Evolutionary conservation across 768 basidiomycete species (phyloP).

Genomic region (button mushroom (Agaricus bisporus)): DNA sequence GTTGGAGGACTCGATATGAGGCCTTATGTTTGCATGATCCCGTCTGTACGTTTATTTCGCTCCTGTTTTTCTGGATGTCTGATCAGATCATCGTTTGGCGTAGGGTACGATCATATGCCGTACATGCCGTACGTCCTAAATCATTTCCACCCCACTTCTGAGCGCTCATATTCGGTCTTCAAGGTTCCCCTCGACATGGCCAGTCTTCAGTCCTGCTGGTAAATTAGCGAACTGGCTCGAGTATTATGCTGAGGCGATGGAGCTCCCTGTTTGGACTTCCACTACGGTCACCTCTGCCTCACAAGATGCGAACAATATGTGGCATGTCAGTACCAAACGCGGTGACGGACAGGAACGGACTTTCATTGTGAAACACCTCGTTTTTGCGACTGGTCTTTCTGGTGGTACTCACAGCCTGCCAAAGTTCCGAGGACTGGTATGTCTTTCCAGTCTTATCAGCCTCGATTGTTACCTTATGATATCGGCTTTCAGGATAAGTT

Average conservation of each 20-base stretch:
- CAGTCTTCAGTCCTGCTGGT: conserved; percentile 44
- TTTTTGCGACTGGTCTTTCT: conserved; percentile 51
- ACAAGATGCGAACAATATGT: conserved; percentile 32
- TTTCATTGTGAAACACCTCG: conserved; percentile 42
- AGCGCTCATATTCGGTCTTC: background rate
- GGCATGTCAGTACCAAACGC: conserved; percentile 38
- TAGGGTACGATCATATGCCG: conserved; percentile 32
- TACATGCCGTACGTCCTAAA: conserved; percentile 41
- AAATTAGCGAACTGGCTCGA: conserved; percentile 67
- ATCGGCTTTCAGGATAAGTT: conserved; percentile 22
- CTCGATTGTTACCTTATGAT: background rate
- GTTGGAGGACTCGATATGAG: conserved; percentile 58
- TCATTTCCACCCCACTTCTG: background rate
- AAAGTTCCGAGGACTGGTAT: conserved; percentile 34
- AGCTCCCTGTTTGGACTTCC: conserved; percentile 60
- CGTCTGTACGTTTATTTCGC: conserved; percentile 31
- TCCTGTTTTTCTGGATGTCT: conserved; percentile 10
- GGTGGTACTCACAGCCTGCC: conserved; percentile 43
- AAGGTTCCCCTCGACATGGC: conserved; percentile 46
- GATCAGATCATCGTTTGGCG: background rate
- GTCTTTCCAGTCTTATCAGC: background rate
- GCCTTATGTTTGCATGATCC: conserved; percentile 50
- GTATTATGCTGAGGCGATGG: conserved; percentile 50
- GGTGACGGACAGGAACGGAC: conserved; percentile 26
- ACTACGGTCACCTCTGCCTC: conserved; percentile 30